Conservation (phyloP, 164 flowering plant species). For the Nelumbo lutea region DNA sequence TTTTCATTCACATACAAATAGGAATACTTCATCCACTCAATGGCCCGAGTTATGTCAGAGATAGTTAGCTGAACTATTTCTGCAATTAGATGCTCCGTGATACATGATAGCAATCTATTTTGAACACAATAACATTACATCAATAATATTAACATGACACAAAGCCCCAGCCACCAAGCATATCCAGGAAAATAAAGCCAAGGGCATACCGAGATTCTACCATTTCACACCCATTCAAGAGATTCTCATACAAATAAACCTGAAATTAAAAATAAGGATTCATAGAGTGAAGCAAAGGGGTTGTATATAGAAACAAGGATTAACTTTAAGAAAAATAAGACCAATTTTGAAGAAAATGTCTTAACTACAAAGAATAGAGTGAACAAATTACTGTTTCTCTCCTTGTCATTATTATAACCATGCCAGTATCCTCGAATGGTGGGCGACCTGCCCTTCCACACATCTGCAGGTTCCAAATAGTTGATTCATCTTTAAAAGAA, state of each 20-base stretch:
- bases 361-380: not conserved
- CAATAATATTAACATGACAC: not conserved
- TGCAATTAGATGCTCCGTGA: slow-evolving; percentile 92
- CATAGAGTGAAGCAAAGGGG: no score
- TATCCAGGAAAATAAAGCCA: slow-evolving; percentile 2
- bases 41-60: slow-evolving; percentile 79
- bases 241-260: no score
- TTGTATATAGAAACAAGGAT: no score
- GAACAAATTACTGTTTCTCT: slow-evolving; percentile 63
- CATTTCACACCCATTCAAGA: slow-evolving; percentile 86
- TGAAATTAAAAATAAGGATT: no score
- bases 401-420: slow-evolving; percentile 95
- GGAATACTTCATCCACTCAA: slow-evolving; percentile 97
- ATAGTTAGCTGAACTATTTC: slow-evolving; percentile 94
- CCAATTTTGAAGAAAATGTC: not conserved
- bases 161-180: slow-evolving; percentile 1
- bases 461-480: slow-evolving; percentile 53
- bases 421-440: slow-evolving; percentile 95
- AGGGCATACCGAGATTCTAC: slow-evolving; percentile 91
- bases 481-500: not conserved
- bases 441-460: slow-evolving; percentile 98
- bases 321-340: no score
- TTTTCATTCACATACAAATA: slow-evolving; percentile 85
- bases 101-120: slow-evolving; percentile 75
- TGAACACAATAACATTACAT: slow-evolving; percentile 7